These are phyloP conservation scores for Protostelium mycophagum DNA, from an alignment of 78 protist species.

Conservation along the genomic window DNA sequence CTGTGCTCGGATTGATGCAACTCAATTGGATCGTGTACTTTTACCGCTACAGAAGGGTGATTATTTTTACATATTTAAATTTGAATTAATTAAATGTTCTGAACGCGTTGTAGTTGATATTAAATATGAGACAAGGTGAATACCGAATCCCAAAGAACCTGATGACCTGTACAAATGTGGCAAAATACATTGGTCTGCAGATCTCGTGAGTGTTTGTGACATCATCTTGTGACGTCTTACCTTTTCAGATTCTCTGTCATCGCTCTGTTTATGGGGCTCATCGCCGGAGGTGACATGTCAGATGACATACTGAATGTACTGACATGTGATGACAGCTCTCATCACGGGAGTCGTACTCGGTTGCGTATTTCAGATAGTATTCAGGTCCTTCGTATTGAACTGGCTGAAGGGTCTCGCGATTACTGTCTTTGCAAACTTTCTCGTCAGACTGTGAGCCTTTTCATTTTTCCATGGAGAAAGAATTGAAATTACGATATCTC, in stretches of 20 bases:
- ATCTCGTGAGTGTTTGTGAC: background rate
- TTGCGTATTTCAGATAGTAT: background rate
- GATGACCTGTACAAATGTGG: background rate
- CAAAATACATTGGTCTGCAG: background rate
- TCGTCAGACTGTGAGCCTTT: background rate
- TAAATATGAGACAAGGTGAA: background rate
- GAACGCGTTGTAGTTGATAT: background rate
- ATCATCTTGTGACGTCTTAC: background rate
- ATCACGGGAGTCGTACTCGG: background rate
- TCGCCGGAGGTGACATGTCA: background rate
- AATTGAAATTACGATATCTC: background rate
- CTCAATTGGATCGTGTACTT: background rate
- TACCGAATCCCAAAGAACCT: background rate
- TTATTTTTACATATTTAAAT: too few relatives aligned
- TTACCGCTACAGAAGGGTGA: background rate
- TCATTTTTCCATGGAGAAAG: background rate
- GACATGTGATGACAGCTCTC: background rate
- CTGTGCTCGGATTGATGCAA: background rate
- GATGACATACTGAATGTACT: background rate
- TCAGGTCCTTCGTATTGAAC: background rate
- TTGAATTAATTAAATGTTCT: too few relatives aligned
- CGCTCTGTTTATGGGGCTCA: background rate
- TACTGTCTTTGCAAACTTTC: background rate
- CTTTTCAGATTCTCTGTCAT: background rate
- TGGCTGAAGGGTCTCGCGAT: background rate